phyloP scores from a whole-genome alignment of 176 grass and related monocot species.

The Oryza glumipatula region DNA sequence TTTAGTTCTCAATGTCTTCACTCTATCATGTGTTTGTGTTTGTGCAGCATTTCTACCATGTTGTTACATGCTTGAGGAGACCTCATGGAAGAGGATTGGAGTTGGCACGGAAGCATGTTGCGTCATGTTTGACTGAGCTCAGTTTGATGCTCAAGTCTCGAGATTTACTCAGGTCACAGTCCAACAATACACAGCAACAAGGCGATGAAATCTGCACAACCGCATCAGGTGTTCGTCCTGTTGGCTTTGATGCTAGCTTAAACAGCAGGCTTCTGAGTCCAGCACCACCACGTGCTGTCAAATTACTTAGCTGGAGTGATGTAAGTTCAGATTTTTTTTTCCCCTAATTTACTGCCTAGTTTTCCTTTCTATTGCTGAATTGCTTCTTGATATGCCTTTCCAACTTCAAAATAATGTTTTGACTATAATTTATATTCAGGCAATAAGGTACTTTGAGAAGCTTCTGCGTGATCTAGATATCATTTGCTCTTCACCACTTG shows the following conservation, averaged over 20 bases:
- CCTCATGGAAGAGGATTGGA: constrained; percentile 86
- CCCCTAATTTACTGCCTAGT: constrained; percentile 9
- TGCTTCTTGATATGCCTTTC: constrained; percentile 29
- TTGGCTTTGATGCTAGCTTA: constrained; percentile 95
- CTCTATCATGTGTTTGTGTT: constrained; percentile 27
- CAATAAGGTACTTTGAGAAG: constrained; percentile 87
- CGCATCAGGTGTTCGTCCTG: constrained; percentile 77
- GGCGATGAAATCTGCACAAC: constrained; percentile 71
- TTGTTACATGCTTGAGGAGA: constrained; percentile 72
- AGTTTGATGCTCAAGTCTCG: constrained; percentile 72
- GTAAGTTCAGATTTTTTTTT: constrained; percentile 54
- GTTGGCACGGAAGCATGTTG: constrained; percentile 80
- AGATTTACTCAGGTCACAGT: constrained; percentile 72
- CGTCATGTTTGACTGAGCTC: constrained; percentile 84
- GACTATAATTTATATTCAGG: constrained; percentile 56
- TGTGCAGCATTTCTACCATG: constrained; percentile 88
- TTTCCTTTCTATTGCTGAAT: constrained; percentile 9
- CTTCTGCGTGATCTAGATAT: constrained; percentile 84
- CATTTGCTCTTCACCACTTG: constrained; percentile 73
- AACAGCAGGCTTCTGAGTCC: constrained; percentile 81
- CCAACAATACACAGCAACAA: constrained; percentile 57
- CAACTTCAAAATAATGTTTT: constrained; percentile 30
- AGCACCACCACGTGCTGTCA: constrained; percentile 78
- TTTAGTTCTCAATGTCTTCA: constrained; percentile 33
- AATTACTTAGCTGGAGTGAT: constrained; percentile 79